Conservation (phyloP, 2,329 filamentous ascomycete genomes). For the Arthrobotrys iridis region DNA sequence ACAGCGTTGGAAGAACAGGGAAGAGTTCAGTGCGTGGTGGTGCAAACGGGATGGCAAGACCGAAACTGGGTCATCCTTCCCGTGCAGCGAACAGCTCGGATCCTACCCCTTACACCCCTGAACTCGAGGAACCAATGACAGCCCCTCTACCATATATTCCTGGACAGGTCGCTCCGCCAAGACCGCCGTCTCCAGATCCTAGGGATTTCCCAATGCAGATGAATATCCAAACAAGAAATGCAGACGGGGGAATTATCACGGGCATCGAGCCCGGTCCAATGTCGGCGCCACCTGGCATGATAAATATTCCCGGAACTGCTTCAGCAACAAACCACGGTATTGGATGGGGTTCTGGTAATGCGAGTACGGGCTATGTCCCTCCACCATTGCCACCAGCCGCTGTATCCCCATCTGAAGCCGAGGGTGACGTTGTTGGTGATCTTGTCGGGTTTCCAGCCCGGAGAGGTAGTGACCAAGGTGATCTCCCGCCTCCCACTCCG, state of each 20-base stretch:
- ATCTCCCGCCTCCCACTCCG: slow-evolving; percentile 48
- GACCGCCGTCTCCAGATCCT: slow-evolving; percentile 60
- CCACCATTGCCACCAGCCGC: slow-evolving; percentile 55
- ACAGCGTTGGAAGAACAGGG: slow-evolving; percentile 53
- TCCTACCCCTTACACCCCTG: slow-evolving; percentile 65
- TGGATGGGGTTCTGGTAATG: slow-evolving; percentile 41
- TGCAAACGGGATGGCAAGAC: slow-evolving; percentile 42
- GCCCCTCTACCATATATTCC: slow-evolving; percentile 70
- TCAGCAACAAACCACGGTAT: slow-evolving; percentile 47
- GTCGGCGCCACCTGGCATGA: slow-evolving; percentile 67
- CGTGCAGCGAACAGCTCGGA: slow-evolving; percentile 55
- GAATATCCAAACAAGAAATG: slow-evolving; percentile 57
- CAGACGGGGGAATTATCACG: slow-evolving; percentile 59
- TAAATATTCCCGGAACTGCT: slow-evolving; percentile 57
- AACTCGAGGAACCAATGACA: slow-evolving; percentile 68
- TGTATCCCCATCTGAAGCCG: slow-evolving; percentile 53
- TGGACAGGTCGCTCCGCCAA: slow-evolving; percentile 58
- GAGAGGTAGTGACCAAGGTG: slow-evolving; percentile 50
- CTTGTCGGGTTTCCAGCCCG: slow-evolving; percentile 51
- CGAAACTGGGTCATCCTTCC: slow-evolving; percentile 51
- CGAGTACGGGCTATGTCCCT: slow-evolving; percentile 44
- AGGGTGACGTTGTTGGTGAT: slow-evolving; percentile 49
- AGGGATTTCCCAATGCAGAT: slow-evolving; percentile 58
- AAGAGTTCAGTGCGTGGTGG: slow-evolving; percentile 49
- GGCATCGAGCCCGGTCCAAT: slow-evolving; percentile 71